Conservation (phyloP, 768 basidiomycete genomes). For the Crassisporium funariophilum region DNA sequence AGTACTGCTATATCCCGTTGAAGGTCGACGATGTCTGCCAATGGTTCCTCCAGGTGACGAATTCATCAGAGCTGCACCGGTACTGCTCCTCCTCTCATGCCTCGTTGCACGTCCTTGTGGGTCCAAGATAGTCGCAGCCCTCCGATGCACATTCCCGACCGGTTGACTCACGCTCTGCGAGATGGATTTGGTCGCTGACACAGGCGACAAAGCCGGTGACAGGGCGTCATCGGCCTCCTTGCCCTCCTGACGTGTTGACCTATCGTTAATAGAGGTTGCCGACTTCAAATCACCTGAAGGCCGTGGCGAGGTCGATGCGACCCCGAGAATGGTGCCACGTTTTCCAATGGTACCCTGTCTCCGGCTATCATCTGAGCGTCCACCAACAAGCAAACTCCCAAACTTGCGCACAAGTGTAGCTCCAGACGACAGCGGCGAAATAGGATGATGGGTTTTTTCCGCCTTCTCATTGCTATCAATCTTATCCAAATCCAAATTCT, state of each 20-base stretch:
- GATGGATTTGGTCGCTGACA: slow-evolving; percentile 31
- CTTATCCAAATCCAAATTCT: slow-evolving; percentile 41
- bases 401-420: slow-evolving; percentile 79
- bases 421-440: slow-evolving; percentile 52
- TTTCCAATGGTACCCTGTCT: slow-evolving; percentile 38
- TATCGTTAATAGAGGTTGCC: slow-evolving; percentile 26
- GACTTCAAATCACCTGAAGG: slow-evolving; percentile 33
- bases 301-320: slow-evolving; percentile 20
- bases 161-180: slow-evolving; percentile 56
- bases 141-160: slow-evolving; percentile 60
- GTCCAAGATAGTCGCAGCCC: slow-evolving; percentile 79
- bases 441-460: slow-evolving; percentile 25
- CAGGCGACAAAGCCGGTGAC: slow-evolving; percentile 6
- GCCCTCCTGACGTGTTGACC: slow-evolving; percentile 23
- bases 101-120: slow-evolving; percentile 60
- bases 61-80: slow-evolving; percentile 58
- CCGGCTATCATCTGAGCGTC: slow-evolving; percentile 35
- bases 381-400: slow-evolving; percentile 65
- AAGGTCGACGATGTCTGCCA: slow-evolving; percentile 70
- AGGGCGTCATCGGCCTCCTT: slow-evolving; percentile 31
- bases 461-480: slow-evolving; percentile 34
- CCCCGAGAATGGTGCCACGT: slow-evolving; percentile 52
- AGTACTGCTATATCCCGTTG: slow-evolving; percentile 59
- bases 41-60: slow-evolving; percentile 53
- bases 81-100: slow-evolving; percentile 79